Percentiles rank a stretch among this genome's conserved stretches.
Conservation (phyloP, 192 early-diverging fungal species). For the Phlyctochytrium arcticum region DNA sequence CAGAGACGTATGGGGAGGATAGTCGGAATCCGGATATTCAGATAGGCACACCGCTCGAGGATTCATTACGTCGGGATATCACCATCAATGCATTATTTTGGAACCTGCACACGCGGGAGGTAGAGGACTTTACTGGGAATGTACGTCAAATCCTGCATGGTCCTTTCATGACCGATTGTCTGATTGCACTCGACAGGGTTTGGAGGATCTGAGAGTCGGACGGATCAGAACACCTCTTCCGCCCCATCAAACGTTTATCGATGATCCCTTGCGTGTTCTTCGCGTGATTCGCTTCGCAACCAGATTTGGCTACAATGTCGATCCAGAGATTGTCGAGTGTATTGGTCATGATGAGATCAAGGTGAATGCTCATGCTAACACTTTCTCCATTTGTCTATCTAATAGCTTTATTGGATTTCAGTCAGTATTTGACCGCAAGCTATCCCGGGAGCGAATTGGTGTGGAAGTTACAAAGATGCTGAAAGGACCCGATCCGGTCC, state of each 20-base stretch:
- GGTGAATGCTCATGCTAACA: constrained; percentile 29
- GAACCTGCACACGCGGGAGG: constrained; percentile 73
- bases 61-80: constrained; percentile 90
- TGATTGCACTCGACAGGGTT: constrained; percentile 41
- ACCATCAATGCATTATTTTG: constrained; percentile 98
- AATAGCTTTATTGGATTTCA: constrained; percentile 20
- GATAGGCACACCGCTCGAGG: constrained; percentile 88
- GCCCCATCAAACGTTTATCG: constrained; percentile 82
- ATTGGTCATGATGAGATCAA: constrained; percentile 53
- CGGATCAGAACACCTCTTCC: constrained; percentile 87
- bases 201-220: constrained; percentile 67
- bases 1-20: constrained; percentile 80
- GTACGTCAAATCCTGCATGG: not conserved
- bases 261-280: constrained; percentile 93
- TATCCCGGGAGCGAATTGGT: constrained; percentile 89
- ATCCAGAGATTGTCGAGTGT: constrained; percentile 60
- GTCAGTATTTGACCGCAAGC: constrained; percentile 69
- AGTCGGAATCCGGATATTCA: constrained; percentile 71
- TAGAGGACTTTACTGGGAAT: constrained; percentile 28
- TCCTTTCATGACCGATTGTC: not conserved
- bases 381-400: too few species aligned
- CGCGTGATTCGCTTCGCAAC: constrained; percentile 94
- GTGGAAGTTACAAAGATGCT: constrained; percentile 94
- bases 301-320: constrained; percentile 76
- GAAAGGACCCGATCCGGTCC: constrained; percentile 50